These are phyloP conservation scores for Diaporthe citriasiana DNA, from an alignment of 2,329 filamentous ascomycete genomes.

Conservation along the genomic window DNA sequence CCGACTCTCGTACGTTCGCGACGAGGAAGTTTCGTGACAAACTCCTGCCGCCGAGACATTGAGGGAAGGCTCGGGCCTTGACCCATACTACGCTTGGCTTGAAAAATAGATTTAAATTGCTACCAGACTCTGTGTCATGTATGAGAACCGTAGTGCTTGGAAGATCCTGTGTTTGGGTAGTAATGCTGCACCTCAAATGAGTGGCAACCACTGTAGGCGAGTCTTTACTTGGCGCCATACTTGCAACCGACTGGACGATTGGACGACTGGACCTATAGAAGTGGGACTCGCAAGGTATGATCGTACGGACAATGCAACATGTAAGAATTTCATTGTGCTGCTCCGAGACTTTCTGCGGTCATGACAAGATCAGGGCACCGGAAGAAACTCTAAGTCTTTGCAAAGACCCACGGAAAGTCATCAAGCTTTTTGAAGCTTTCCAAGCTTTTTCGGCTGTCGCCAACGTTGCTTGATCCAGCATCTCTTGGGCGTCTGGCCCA, in stretches of 20 bases:
- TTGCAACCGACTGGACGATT: constrained; percentile 14
- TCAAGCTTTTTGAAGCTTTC: constrained; percentile 23
- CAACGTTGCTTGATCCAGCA: neutral
- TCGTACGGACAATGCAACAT: neutral
- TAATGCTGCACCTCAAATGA: neutral
- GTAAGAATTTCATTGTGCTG: neutral
- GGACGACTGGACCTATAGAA: neutral
- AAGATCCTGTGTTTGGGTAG: neutral
- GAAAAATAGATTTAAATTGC: constrained; percentile 8
- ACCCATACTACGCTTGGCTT: neutral
- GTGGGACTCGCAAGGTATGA: neutral
- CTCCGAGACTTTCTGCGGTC: neutral
- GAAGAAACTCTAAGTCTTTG: neutral
- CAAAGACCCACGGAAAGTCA: neutral
- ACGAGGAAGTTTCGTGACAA: neutral
- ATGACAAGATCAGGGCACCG: neutral
- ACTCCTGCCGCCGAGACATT: neutral
- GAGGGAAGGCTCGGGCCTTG: constrained; percentile 6
- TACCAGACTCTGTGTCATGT: neutral
- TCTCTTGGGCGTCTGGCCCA: neutral
- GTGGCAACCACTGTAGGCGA: constrained; percentile 15
- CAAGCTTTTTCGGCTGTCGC: constrained; percentile 6
- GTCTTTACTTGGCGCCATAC: constrained; percentile 1
- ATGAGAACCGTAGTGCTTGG: neutral
- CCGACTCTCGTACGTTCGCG: neutral